phyloP scores from a whole-genome alignment of 2,329 filamentous ascomycete genomes.

The Calycina herbarum region DNA sequence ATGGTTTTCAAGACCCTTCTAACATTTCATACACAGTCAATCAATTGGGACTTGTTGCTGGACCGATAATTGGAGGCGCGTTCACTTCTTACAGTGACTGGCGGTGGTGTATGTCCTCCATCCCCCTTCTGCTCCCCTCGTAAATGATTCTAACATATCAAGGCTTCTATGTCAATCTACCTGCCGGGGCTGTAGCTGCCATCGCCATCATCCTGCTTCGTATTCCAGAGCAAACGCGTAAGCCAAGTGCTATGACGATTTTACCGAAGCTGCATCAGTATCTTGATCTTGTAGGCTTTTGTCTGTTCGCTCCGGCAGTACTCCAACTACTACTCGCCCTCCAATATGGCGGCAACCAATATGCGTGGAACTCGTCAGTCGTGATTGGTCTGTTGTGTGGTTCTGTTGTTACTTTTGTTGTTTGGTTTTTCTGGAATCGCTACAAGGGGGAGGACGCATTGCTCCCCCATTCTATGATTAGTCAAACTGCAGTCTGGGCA shows the following conservation, averaged over 20 bases:
- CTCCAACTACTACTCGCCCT: slow-evolving; percentile 40
- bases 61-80: slow-evolving; percentile 36
- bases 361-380: slow-evolving; percentile 32
- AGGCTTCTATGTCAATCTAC: slow-evolving; percentile 44
- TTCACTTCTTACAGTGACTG: slow-evolving; percentile 31
- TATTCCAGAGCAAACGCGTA: slow-evolving; percentile 31
- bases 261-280: slow-evolving; percentile 21
- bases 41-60: slow-evolving; percentile 21
- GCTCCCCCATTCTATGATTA: slow-evolving; percentile 22
- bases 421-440: slow-evolving; percentile 24
- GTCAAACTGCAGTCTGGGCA: slow-evolving; percentile 14
- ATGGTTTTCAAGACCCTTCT: background rate
- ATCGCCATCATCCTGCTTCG: slow-evolving; percentile 41
- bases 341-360: slow-evolving; percentile 38
- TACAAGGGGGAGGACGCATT: slow-evolving; percentile 27
- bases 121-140: background rate
- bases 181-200: slow-evolving; percentile 40
- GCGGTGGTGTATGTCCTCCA: slow-evolving; percentile 37
- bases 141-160: background rate
- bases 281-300: slow-evolving; percentile 38
- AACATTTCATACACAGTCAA: background rate
- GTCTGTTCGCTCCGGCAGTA: slow-evolving; percentile 37
- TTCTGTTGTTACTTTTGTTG: slow-evolving; percentile 19
- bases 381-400: slow-evolving; percentile 33
- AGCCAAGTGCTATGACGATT: slow-evolving; percentile 3